Evolutionary conservation across 495 filamentous ascomycete species (phyloP).

Genomic region (Aspergillus olivimuriae): DNA sequence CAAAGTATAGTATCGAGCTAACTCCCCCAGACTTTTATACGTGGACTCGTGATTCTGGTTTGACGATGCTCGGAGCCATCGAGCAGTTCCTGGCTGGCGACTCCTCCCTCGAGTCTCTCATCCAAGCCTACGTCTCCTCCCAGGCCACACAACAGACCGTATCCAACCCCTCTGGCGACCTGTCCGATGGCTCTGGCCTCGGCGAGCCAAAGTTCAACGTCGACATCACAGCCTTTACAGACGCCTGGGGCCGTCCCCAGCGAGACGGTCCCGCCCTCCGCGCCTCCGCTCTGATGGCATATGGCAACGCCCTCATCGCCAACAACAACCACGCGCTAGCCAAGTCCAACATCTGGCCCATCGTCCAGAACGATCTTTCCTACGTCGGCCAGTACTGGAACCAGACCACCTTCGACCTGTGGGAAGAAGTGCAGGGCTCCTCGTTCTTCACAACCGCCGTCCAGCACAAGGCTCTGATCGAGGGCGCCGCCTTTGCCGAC

Average conservation of each 20-base stretch:
- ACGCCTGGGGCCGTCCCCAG: conserved; percentile 57
- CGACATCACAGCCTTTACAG: conserved; percentile 46
- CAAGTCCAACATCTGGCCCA: conserved; percentile 42
- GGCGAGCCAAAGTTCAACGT: conserved; percentile 59
- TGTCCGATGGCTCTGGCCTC: conserved; percentile 45
- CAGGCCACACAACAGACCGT: conserved; percentile 47
- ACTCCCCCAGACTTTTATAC: conserved; percentile 53
- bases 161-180: conserved; percentile 36
- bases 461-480: conserved; percentile 52
- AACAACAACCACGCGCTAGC: conserved; percentile 37
- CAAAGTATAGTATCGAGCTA: background rate
- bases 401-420: conserved; percentile 48
- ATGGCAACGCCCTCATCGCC: conserved; percentile 25
- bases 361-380: conserved; percentile 50
- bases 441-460: conserved; percentile 58
- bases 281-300: conserved; percentile 33
- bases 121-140: conserved; percentile 50
- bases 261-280: conserved; percentile 50
- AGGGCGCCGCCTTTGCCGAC: conserved; percentile 53
- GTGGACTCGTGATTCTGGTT: conserved; percentile 55
- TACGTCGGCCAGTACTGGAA: conserved; percentile 72
- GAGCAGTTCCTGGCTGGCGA: conserved; percentile 45
- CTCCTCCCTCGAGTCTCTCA: conserved; percentile 34
- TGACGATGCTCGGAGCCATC: conserved; percentile 48
- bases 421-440: conserved; percentile 62